Percentiles rank a stretch among this genome's conserved stretches.
phyloP scores from a whole-genome alignment of 345 rosid species.

The Capsella bursapastoris region DNA sequence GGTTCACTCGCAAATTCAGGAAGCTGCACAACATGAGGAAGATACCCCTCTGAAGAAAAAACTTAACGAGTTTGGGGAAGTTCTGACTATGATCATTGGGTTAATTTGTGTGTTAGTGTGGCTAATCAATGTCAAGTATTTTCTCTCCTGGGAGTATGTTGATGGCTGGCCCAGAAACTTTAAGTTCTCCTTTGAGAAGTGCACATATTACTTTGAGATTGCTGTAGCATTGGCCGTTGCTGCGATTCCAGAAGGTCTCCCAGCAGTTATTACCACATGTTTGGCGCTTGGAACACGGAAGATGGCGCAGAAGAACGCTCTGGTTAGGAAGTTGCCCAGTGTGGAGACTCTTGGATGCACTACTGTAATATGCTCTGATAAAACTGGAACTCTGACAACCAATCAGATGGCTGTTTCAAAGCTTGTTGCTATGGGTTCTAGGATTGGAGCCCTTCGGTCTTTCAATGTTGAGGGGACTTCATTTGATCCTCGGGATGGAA shows the following conservation, averaged over 20 bases:
- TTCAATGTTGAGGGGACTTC: constrained; percentile 88
- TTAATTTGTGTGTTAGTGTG: constrained; percentile 82
- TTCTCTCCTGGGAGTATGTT: constrained; percentile 88
- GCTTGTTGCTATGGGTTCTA: constrained; percentile 87
- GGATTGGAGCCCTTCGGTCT: constrained; percentile 64
- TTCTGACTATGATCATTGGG: constrained; percentile 80
- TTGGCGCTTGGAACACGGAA: constrained; percentile 94
- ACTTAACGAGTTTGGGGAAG: constrained; percentile 87
- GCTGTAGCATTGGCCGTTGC: constrained; percentile 98
- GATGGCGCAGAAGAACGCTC: constrained; percentile 98
- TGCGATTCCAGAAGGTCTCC: constrained; percentile 97
- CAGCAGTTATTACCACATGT: constrained; percentile 96
- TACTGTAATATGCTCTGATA: constrained; percentile 91
- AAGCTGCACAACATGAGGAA: constrained; percentile 81
- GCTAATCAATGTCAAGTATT: constrained; percentile 93
- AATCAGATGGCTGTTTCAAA: constrained; percentile 89
- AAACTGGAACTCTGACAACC: constrained; percentile 94
- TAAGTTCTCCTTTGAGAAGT: constrained; percentile 92
- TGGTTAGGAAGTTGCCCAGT: constrained; percentile 90
- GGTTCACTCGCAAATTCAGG: constrained; percentile 95
- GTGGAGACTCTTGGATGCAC: constrained; percentile 98
- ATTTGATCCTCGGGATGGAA: constrained; percentile 82
- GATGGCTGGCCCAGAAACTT: constrained; percentile 91
- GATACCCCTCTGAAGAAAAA: constrained; percentile 96
- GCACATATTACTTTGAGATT: constrained; percentile 97